Base-by-base conservation (phyloP, 2,329 filamentous ascomycete species). In the Pyrenophora graminea region DNA sequence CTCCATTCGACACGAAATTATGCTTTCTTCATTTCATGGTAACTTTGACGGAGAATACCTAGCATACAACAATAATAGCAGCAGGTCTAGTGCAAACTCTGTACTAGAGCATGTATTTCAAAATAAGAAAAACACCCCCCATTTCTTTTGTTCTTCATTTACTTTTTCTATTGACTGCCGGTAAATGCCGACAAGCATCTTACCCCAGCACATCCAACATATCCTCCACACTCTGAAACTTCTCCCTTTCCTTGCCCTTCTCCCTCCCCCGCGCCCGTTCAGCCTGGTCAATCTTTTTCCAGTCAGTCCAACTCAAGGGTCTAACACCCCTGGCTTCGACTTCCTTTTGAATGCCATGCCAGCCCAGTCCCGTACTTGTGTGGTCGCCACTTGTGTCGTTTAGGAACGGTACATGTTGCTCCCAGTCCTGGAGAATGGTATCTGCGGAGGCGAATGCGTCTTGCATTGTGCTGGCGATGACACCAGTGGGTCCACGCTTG, bases 401-500 rank as follows among this genome's bases (percentile, higher is more conserved):
- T 38, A 85, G 62, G 47, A 86, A 83, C 1, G 71, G 73, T 8
- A 71, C 72, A 4, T 71, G 63, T 0, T 69, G 67, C 42, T 76
- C 67, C 88, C 91, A 93, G 68, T 99, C 94, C n/a, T 82, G 76
- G 0, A 83, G 83, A 56, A 99, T 89, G 2, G 88, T 85, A 68
- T 97, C 92, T 1, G 86, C 94, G 0, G 91, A 96, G 7, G 84
- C 82, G 66, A 97, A 99, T 0, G 94, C 93, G 71, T 99, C 94
- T 53, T 88, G 85, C 91, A 99, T 96, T 0, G 94, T 99, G 25
- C 88, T 91, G 1, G 93, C 93, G 70, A 99, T 99, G 3, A 97
- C 92, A 2, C 94, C 94, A 0, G 91, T 97, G 0, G 94, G 93
- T 0, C 94, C 94, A 31, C 88, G 84, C 77, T 97, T 97, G 8